Conservation (phyloP, 176 grass and related monocot species). For the Bromus sterilis region DNA sequence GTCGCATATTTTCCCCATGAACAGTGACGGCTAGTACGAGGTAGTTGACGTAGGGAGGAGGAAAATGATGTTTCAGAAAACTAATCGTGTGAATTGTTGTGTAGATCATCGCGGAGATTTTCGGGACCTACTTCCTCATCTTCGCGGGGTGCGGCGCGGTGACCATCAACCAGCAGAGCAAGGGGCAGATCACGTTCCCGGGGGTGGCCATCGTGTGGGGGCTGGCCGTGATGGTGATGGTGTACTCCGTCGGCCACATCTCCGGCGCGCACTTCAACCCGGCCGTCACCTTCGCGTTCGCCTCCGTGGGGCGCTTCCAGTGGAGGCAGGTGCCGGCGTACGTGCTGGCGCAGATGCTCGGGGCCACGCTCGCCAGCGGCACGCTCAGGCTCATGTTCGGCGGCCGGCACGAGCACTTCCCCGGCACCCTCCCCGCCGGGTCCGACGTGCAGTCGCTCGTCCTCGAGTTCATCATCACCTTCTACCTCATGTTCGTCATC, state of each 20-base stretch:
- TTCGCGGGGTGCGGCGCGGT: conserved; percentile 87
- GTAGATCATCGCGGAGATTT: conserved; percentile 72
- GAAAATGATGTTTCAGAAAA: background rate
- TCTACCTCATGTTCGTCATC: conserved; percentile 95
- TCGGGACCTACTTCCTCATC: conserved; percentile 92
- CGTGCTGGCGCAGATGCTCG: conserved; percentile 52
- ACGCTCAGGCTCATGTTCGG: conserved; percentile 75
- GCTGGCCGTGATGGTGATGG: conserved; percentile 86
- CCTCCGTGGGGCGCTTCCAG: conserved; percentile 67
- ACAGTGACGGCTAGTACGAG: background rate
- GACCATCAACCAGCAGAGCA: conserved; percentile 62
- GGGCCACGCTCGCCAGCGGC: conserved; percentile 47
- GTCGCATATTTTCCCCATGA: background rate
- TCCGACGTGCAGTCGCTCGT: conserved; percentile 73
- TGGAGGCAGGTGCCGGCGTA: conserved; percentile 83
- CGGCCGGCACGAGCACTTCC: conserved; percentile 49
- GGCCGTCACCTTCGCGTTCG: conserved; percentile 81
- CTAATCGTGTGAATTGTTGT: background rate
- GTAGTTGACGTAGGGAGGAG: background rate
- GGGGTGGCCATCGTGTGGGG: conserved; percentile 90
- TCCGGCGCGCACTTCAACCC: conserved; percentile 98
- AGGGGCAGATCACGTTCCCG: conserved; percentile 80
- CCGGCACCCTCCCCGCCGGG: conserved; percentile 47
- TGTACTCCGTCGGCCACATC: conserved; percentile 92
- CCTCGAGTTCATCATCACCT: conserved; percentile 74